A percentile compares a stretch with the other conserved stretches of the same genome.
phyloP scores from a whole-genome alignment of 2,329 filamentous ascomycete genomes.

The Madurella fahalii region DNA sequence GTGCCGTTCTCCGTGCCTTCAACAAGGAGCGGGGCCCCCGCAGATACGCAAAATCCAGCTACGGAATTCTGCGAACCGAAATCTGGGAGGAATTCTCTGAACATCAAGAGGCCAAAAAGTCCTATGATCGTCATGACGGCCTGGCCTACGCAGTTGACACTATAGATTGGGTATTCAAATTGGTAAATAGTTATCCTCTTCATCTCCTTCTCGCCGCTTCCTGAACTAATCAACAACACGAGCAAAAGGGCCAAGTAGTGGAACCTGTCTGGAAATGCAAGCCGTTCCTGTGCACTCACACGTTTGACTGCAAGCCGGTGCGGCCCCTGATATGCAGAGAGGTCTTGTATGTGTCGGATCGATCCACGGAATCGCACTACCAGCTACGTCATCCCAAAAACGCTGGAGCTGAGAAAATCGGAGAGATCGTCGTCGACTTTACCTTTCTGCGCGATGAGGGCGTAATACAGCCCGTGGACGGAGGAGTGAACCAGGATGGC shows the following conservation, averaged over 20 bases:
- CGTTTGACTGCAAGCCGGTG: slow-evolving; percentile 7
- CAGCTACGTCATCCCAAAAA: slow-evolving; percentile 19
- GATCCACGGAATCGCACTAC: slow-evolving; percentile 22
- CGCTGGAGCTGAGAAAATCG: slow-evolving; percentile 22
- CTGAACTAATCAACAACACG: not conserved
- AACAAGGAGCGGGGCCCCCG: slow-evolving; percentile 28
- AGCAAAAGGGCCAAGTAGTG: slow-evolving; percentile 9
- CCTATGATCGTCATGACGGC: slow-evolving; percentile 18
- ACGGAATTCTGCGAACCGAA: slow-evolving; percentile 26
- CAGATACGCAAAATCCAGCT: slow-evolving; percentile 28
- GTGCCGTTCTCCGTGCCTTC: slow-evolving; percentile 30
- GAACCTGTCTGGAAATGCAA: slow-evolving; percentile 11
- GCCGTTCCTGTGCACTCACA: slow-evolving; percentile 13
- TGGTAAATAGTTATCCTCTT: slow-evolving; percentile 7
- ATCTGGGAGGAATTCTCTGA: slow-evolving; percentile 15
- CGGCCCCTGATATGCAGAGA: slow-evolving; percentile 19
- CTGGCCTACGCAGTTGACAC: slow-evolving; percentile 23
- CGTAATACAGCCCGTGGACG: slow-evolving; percentile 17
- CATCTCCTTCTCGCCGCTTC: not conserved
- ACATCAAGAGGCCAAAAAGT: slow-evolving; percentile 5
- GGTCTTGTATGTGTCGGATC: slow-evolving; percentile 20
- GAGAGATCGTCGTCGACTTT: slow-evolving; percentile 28
- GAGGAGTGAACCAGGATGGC: not conserved
- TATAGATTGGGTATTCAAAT: slow-evolving; percentile 26
- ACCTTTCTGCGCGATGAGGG: slow-evolving; percentile 25